Base-by-base conservation (phyloP, 177 flowering plant genomes). In the Telopea speciosissima region DNA sequence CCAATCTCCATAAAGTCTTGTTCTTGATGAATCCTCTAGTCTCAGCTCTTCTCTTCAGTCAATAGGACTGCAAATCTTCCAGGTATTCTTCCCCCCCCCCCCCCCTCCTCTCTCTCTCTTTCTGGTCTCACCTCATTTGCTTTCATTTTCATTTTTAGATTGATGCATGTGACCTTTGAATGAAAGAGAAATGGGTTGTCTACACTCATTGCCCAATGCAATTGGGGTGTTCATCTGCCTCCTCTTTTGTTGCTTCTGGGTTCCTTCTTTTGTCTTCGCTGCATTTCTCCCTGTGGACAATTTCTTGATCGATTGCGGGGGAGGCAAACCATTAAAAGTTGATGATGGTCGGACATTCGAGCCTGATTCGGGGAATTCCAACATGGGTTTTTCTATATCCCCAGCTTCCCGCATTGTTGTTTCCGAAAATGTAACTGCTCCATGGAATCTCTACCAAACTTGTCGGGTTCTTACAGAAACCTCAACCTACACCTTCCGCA, bases 241-340 rank as follows among this genome's bases (percentile, higher is more conserved):
- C 68, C 11, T 62, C 5, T n/a, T 22, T 26, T 24, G 8, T 36
- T 44, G 44, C 44, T 79, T 33, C 60, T 58, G 72, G 62, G 64
- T 76, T 64, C 23, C n/a, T 73, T 24, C 7, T 36, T 36, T 8
- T 36, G 66, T 75, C 23, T 65, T 56, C 19, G 36, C 73, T 40
- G 62, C 75, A 68, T 79, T 76, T 49, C 24, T 16, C 68, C 85
- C 87, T 62, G 31, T 68, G 0, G 84, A 83, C 65, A 71, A 71
- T 49, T 19, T 83, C 31, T 77, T 83, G 52, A 69, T 83, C 25
- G 64, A 75, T 68, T 85, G 84, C 74, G 87, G 87, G 9, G 81
- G 83, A 26, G 75, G 52, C 62, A 28, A 40, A 31, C 44, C 68
- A 16, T 13, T 73, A 24, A 23, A 70, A 66, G 56, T 72, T 24